phyloP scores from a whole-genome alignment of 768 basidiomycete species.

The Leccinum longicurvipes region DNA sequence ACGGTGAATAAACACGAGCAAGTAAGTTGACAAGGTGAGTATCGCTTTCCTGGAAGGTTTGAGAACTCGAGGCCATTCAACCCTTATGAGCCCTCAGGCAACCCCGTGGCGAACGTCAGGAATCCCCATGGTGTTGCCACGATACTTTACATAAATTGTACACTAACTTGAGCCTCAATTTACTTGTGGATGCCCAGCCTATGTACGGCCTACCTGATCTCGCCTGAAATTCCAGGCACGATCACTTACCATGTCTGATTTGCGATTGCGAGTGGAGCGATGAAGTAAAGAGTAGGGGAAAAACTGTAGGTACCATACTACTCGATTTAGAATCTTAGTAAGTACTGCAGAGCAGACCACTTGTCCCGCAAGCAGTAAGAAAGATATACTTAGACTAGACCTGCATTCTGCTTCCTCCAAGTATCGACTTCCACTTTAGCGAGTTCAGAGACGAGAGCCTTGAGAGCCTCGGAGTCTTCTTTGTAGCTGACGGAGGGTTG shows the following conservation, averaged over 20 bases:
- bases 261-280: background rate
- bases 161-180: no score
- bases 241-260: background rate
- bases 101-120: background rate
- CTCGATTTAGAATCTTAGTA: background rate
- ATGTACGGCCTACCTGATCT: background rate
- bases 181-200: background rate
- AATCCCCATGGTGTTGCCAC: background rate
- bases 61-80: background rate
- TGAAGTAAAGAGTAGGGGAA: background rate
- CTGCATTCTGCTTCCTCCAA: background rate
- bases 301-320: background rate
- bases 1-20: background rate
- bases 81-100: background rate
- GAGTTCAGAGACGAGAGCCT: slow-evolving; percentile 7
- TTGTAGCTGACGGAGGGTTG: slow-evolving; percentile 8
- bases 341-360: slow-evolving; percentile 1
- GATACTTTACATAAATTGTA: background rate
- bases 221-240: background rate
- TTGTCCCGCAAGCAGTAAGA: background rate
- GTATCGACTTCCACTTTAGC: background rate
- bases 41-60: background rate
- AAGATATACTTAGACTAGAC: background rate
- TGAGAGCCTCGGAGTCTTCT: slow-evolving; percentile 17
- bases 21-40: background rate